Conservation (phyloP, 306 rosid species). For the Pyrus pyrifolia region DNA sequence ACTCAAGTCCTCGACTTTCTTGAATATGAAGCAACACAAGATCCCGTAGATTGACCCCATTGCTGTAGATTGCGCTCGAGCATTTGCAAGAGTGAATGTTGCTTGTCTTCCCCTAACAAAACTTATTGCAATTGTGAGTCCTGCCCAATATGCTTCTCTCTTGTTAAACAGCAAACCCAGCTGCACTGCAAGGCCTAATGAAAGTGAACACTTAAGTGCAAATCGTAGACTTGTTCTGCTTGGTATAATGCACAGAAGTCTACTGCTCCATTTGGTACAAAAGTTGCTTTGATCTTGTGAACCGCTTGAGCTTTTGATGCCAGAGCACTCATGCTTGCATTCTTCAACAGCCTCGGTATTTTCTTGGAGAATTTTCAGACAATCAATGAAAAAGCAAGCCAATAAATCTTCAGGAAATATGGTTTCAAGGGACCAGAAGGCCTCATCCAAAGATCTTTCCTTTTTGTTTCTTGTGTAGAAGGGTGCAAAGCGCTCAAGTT, state of each 20-base stretch:
- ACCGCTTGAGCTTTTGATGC: neutral
- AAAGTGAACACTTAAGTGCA: conserved; percentile 64
- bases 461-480: conserved; percentile 26
- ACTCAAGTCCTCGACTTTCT: conserved; percentile 22
- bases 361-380: conserved; percentile 43
- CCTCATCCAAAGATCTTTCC: conserved; percentile 5
- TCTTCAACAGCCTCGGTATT: conserved; percentile 10
- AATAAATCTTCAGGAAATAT: conserved; percentile 33
- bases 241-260: conserved; percentile 24
- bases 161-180: conserved; percentile 52
- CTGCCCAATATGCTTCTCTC: conserved; percentile 63
- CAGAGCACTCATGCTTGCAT: conserved; percentile 6
- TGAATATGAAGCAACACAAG: conserved; percentile 41
- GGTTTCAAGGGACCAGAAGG: conserved; percentile 14
- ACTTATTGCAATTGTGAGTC: conserved; percentile 59
- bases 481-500: conserved; percentile 25
- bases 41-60: conserved; percentile 72
- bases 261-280: conserved; percentile 11
- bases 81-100: conserved; percentile 49
- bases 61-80: conserved; percentile 70
- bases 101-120: conserved; percentile 50
- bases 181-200: conserved; percentile 57
- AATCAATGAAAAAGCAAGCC: conserved; percentile 50
- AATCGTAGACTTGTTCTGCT: conserved; percentile 35
- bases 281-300: neutral